Conservation (phyloP, 139 green algal species). For the Chlamydomonas sp. region DNA sequence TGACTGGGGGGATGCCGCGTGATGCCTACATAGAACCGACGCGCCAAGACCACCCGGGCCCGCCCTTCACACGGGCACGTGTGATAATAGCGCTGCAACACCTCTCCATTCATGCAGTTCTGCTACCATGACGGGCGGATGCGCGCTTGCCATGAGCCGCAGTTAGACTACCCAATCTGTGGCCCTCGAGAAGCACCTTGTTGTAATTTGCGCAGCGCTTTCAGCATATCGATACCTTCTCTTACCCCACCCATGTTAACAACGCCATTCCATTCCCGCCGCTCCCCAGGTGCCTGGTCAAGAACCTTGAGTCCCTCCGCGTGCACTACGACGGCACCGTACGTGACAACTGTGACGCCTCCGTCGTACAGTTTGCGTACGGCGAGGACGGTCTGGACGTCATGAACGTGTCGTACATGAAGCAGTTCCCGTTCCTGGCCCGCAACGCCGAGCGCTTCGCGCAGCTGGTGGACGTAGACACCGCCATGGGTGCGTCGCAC, state of each 20-base stretch:
- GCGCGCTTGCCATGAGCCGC: too few relatives aligned
- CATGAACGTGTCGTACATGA: slow-evolving; percentile 72
- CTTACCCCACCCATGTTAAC: too few relatives aligned
- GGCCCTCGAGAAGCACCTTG: too few relatives aligned
- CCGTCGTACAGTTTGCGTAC: slow-evolving; percentile 92
- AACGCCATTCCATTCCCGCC: slow-evolving; percentile 51
- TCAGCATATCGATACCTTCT: too few relatives aligned
- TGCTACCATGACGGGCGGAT: too few relatives aligned
- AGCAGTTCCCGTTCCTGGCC: slow-evolving; percentile 87
- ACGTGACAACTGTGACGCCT: slow-evolving; percentile 88
- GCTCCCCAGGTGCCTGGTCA: slow-evolving; percentile 88
- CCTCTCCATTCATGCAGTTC: neutral
- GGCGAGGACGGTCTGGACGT: slow-evolving; percentile 96
- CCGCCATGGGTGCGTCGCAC: slow-evolving; percentile 26
- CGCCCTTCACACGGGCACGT: neutral
- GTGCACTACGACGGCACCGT: slow-evolving; percentile 93
- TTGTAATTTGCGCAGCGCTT: too few relatives aligned
- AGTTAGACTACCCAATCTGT: too few relatives aligned
- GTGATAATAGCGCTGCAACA: slow-evolving; percentile 40
- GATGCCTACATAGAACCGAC: neutral
- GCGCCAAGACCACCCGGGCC: slow-evolving; percentile 32
- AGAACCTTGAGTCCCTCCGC: slow-evolving; percentile 94
- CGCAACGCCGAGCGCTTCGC: slow-evolving; percentile 73
- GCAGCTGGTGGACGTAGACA: slow-evolving; percentile 50
- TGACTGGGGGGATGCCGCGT: slow-evolving; percentile 38